Evolutionary conservation across 1,284 basidiomycete species (phyloP), one percentile per base, ranked within the genome.

Genomic region (Cryptococcus jaspeensis): DNA sequence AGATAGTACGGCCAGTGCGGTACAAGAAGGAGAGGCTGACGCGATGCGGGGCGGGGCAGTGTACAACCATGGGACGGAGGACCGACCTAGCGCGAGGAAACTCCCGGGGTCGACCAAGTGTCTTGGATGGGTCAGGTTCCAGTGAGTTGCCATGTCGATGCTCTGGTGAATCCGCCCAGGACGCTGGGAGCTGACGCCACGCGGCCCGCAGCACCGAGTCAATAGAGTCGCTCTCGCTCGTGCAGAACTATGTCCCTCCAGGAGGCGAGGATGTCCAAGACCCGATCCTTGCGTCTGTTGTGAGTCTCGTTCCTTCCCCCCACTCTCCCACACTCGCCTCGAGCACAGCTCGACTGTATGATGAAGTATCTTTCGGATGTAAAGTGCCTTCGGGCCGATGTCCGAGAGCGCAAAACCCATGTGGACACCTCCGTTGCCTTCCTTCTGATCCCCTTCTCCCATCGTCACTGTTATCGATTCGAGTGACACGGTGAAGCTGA

Each of bases 111-210:
- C 67, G 0, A 52, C 62, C 2, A 61, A 59, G 18, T 67, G 64
- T 1, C 63, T 76, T 0, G 74, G 74, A 16, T 76, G 74, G 74
- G 80, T 88, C 86, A 78, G 94, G 90, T 79, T 90, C 87, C 52
- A 95, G 90, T 87, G 72, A 67, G 87, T 39, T 46, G 5, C 13
- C 9, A 16, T 32, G 9, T n/a, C n/a, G n/a, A n/a, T n/a, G n/a
- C n/a, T n/a, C n/a, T n/a, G n/a, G n/a, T n/a, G n/a, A n/a, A n/a
- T n/a, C n/a, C n/a, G n/a, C n/a, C n/a, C n/a, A n/a, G n/a, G n/a
- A n/a, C n/a, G n/a, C 28, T 32, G 28, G 28, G 16, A 32, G 15
- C 56, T 38, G 47, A 43, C 36, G 35, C 18, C 40, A 48, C 13
- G 42, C 45, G 36, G 13, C 25, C 15, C 5, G 0, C 55, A 76